Evolutionary conservation across 768 basidiomycete species (phyloP).

Genomic region (Pleurotus tuber-regium): DNA sequence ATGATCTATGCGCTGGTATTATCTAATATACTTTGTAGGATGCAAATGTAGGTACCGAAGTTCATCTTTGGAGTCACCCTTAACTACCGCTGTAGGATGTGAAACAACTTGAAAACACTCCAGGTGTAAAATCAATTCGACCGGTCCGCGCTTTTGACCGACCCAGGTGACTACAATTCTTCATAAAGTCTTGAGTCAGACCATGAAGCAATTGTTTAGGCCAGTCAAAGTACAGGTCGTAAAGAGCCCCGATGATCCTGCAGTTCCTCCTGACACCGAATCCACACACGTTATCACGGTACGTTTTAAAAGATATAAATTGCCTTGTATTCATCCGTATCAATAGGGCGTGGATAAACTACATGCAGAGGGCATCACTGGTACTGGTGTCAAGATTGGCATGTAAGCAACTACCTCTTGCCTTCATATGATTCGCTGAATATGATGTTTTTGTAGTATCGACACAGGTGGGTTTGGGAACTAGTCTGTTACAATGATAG

Average conservation of each 20-base stretch:
- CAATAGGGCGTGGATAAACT: constrained; percentile 59
- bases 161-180: constrained; percentile 33
- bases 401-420: constrained; percentile 40
- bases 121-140: constrained; percentile 58
- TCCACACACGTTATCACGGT: constrained; percentile 57
- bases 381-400: constrained; percentile 65
- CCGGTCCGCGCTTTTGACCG: constrained; percentile 43
- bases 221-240: constrained; percentile 43
- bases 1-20: background rate
- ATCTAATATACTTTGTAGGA: background rate
- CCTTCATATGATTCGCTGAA: background rate
- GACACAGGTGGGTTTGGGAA: constrained; percentile 44
- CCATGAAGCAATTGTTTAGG: constrained; percentile 23
- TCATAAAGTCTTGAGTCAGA: background rate
- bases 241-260: constrained; percentile 37
- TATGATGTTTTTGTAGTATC: constrained; percentile 31
- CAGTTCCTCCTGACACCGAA: constrained; percentile 42
- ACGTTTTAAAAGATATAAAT: too few species aligned
- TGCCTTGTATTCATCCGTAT: background rate
- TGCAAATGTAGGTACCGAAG: background rate
- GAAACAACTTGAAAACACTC: constrained; percentile 36
- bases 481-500: too few species aligned
- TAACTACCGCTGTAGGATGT: constrained; percentile 38
- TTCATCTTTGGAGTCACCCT: background rate
- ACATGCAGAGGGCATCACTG: constrained; percentile 59